Base-by-base conservation (phyloP, 495 filamentous ascomycete species). In the Aspergillus olivimuriae region DNA sequence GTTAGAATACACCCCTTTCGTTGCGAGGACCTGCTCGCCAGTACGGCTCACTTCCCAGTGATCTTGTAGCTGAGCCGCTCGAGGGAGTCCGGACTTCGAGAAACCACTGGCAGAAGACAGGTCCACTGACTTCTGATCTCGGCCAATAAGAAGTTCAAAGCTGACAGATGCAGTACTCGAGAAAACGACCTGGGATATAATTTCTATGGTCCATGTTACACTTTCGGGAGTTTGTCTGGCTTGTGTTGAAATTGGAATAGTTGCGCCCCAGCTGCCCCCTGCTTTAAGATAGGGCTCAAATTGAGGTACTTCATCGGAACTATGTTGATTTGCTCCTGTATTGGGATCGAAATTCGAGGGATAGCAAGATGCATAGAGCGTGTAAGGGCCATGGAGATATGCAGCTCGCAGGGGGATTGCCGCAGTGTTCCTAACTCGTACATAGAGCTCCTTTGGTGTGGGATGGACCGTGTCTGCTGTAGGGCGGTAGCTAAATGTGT, bases 221-320 rank as follows among this genome's bases (percentile, higher is more conserved):
- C 76, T 81, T 40, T 74, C 72, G 19, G 58, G 56, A 11, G 61
- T 18, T 12, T 15, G 35, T 34, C 31, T 16, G 34, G 44, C 3
- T 18, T 22, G 34, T 37, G 35, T 14, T 34, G 60, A 28, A 52
- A 97, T 78, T 6, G 77, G 74, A 41, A 98, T 79, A 35, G 72
- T 73, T 20, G 87, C 83, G 56, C 78, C 78, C 83, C 88, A 98
- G 41, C 69, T 81, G 15, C 86, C 89, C 12, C 88, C 94, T 17
- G 92, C 89, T 66, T 97, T 98, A 50, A 98, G 78, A 62, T 95
- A 86, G 10, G 92, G 90, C 58, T 98, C 92, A 61, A 91, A 98
- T 57, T 94, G 82, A 19, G 89, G 90, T 3, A 78, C 71, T 42
- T 84, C 86, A 65, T 75, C 69, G 41, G 55, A 55, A 37, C 81